Base-by-base conservation (phyloP, 768 basidiomycete species). In the Collybia sp. region DNA sequence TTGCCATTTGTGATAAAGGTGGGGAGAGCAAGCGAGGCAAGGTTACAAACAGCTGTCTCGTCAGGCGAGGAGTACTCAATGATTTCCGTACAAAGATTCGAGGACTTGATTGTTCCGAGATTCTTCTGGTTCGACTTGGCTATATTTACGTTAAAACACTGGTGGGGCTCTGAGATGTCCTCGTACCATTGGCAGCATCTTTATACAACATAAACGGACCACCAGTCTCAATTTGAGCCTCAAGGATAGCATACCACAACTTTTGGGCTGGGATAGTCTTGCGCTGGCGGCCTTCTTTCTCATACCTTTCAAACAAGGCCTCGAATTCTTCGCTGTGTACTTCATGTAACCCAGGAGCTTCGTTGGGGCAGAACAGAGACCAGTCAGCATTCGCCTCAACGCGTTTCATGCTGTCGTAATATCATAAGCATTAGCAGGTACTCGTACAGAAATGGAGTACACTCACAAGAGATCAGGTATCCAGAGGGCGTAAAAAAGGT, bases 121-220 rank as follows among this genome's bases (percentile, higher is more conserved):
- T 99, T 96, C 71, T 93, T 83, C 67, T 99, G 96, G 71, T 99
- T 99, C 12, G 94, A 97, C 71, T 99, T 99, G 56, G 77, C 90
- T 94, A 57, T 1, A 34, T 33, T 12, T 25, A 38, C 44, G 45
- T 20, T 25, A 43, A 32, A 30, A n/a, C 31, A 3, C 10, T 16
- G 11, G 12, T 8, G 38, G 35, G 25, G 19, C 18, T 30, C 30
- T 18, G 13, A 1, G 69, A 86, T 45, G 25, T 8, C 25, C 25
- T 25, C 25, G 8, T 56, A 93, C 92, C 68, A 64, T 99, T 99
- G 48, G 88, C 85, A 34, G 92, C 79, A 60, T 98, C 95, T 72
- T 99, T 99, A 79, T 98, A 99, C 19, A 91, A 74, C 92, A 98
- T 98, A 74, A 97, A 99, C 0, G 96, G 96, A n/a, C 86, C 87